Base-by-base conservation (phyloP, 2,329 filamentous ascomycete species). In the Diaporthe australafricana region DNA sequence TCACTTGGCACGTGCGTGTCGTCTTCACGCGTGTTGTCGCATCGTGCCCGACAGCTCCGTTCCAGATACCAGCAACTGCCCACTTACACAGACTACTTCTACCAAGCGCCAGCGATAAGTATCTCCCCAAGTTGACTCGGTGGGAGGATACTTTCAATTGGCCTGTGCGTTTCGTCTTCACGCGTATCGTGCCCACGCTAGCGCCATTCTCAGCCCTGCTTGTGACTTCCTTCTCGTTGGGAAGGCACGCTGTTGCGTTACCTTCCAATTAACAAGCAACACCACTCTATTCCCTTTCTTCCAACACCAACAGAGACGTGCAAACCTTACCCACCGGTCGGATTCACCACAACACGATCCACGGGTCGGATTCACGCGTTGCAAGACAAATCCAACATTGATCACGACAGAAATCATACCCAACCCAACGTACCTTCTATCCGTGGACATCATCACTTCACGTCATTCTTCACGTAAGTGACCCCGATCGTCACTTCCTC, bases 161-260 rank as follows among this genome's bases (percentile, higher is more conserved):
- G 60, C 5, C 30, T 1, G 60, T 65, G 60, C 48, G 25, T 52
- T 35, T 35, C n/a, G n/a, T n/a, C n/a, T n/a, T n/a, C n/a, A n/a
- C n/a, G n/a, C n/a, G n/a, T n/a, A n/a, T n/a, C n/a, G n/a, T n/a
- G 25, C 45, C 45, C 56, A 62, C 38, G 56, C 38, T 62, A 45
- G 56, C 38, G 38, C 17, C 20, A 45, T 62, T 20, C 20, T 16
- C 27, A 5, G 25, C 9, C 27, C 22, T n/a, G n/a, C n/a, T 20
- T 7, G 8, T n/a, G 22, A 7, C 30, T 50, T 38, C 60, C 30
- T 65, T 27, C 42, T 22, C 17, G n/a, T 48, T 50, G 30, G 60
- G 45, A 65, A 50, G 60, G 60, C 30, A 65, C 45, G n/a, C n/a
- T n/a, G n/a, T n/a, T n/a, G n/a, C 40, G 17, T 6, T 25, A 25